phyloP scores from a whole-genome alignment of 2,329 filamentous ascomycete genomes.

The Stromatinia cepivora region DNA sequence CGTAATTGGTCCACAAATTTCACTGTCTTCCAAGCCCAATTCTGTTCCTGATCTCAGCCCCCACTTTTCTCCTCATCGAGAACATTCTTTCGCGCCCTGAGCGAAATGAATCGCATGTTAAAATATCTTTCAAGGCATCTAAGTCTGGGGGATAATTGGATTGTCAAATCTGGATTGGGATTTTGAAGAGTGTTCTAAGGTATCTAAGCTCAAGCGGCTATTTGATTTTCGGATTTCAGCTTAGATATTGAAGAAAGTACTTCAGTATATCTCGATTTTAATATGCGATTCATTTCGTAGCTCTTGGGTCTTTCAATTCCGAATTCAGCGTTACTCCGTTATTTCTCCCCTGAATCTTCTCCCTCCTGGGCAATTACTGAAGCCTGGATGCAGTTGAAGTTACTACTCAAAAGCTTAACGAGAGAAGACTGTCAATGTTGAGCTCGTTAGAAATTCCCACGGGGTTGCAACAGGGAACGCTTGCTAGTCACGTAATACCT shows the following conservation, averaged over 20 bases:
- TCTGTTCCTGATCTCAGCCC: not conserved
- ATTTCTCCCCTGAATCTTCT: not conserved
- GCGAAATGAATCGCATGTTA: not conserved
- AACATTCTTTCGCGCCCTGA: not conserved
- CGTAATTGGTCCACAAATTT: not conserved
- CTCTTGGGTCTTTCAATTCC: not conserved
- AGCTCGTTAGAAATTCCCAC: slow-evolving; percentile 29
- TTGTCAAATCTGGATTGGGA: not conserved
- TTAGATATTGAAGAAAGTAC: not conserved
- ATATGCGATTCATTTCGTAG: not conserved
- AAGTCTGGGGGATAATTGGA: not conserved
- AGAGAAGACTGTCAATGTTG: slow-evolving; percentile 34
- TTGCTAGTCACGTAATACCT: slow-evolving; percentile 31
- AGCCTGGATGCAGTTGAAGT: slow-evolving; percentile 28
- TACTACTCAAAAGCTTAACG: slow-evolving; percentile 32
- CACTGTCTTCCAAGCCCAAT: not conserved
- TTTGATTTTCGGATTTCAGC: not conserved
- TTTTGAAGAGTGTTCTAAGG: not conserved
- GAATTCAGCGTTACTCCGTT: not conserved
- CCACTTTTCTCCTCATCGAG: no score
- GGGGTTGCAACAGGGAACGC: slow-evolving; percentile 19
- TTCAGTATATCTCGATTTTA: not conserved
- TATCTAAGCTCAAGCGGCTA: not conserved
- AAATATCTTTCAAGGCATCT: not conserved
- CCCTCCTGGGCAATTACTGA: not conserved